Evolutionary conservation across 1,139 yeast species (phyloP).

Genomic region (Debaryomyces sp.): DNA sequence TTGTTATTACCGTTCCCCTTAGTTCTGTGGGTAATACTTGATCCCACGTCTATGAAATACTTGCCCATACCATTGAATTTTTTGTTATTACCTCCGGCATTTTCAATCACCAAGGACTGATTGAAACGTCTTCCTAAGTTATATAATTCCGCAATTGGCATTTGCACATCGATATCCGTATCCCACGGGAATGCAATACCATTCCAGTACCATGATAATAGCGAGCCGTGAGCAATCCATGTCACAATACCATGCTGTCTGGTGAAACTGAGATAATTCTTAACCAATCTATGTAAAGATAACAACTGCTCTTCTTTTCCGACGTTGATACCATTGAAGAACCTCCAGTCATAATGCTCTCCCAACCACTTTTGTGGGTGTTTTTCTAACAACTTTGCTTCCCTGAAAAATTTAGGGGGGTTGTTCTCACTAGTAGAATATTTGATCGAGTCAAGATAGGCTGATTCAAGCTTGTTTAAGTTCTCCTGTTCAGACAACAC

Average conservation of each 20-base stretch:
- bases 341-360: conserved; percentile 50
- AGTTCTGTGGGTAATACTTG: conserved; percentile 33
- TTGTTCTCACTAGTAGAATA: conserved; percentile 23
- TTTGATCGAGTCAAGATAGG: conserved; percentile 26
- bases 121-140: conserved; percentile 34
- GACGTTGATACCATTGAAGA: conserved; percentile 44
- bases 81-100: conserved; percentile 23
- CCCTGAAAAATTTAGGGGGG: conserved; percentile 38
- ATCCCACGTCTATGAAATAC: conserved; percentile 37
- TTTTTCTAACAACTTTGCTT: conserved; percentile 28
- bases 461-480: conserved; percentile 14
- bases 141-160: conserved; percentile 35
- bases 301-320: conserved; percentile 31
- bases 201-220: conserved; percentile 47
- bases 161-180: conserved; percentile 40
- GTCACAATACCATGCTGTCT: conserved; percentile 32
- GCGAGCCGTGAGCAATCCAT: conserved; percentile 47
- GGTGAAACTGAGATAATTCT: conserved; percentile 35
- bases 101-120: conserved; percentile 38
- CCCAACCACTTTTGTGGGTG: conserved; percentile 33
- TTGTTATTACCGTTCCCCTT: conserved; percentile 37
- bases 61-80: conserved; percentile 33
- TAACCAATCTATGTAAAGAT: conserved; percentile 31
- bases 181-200: conserved; percentile 44
- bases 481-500: conserved; percentile 11